Conservation (phyloP, 495 filamentous ascomycete genomes). For the Daldinia decipiens region DNA sequence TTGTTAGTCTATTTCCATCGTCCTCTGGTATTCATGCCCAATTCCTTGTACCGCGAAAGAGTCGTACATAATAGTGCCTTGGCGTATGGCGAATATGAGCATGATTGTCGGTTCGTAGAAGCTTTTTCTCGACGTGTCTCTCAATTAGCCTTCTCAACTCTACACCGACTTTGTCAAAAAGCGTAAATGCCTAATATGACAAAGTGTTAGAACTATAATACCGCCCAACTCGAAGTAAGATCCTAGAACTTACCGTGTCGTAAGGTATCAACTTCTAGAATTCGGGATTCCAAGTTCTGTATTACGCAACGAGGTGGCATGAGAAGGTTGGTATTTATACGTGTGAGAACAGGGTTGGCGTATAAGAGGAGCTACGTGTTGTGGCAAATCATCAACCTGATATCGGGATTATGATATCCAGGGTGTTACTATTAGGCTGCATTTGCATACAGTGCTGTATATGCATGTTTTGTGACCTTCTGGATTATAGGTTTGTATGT, state of each 20-base stretch:
- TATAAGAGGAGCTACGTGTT: not conserved
- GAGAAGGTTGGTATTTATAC: not conserved
- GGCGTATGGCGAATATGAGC: not conserved
- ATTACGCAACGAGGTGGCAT: slow-evolving; percentile 2
- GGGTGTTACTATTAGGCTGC: not conserved
- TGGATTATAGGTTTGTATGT: not conserved
- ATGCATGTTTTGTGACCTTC: not conserved
- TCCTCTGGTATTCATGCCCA: not conserved
- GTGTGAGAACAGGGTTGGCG: not conserved
- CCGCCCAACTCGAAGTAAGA: not conserved
- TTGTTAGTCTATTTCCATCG: not conserved
- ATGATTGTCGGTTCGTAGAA: not conserved
- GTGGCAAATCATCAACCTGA: slow-evolving; percentile 1
- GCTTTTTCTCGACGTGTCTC: not conserved
- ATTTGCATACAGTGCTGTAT: not conserved
- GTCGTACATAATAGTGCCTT: not conserved
- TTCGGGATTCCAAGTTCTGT: not conserved
- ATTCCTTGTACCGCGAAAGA: not conserved
- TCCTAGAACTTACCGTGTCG: not conserved
- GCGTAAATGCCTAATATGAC: not conserved
- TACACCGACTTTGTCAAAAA: not conserved
- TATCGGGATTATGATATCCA: slow-evolving; percentile 2
- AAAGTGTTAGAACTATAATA: not conserved
- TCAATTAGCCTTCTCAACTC: not conserved
- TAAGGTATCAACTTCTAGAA: not conserved